Conservation (phyloP, 441 rosid genomes). For the Omphalea diandra region DNA sequence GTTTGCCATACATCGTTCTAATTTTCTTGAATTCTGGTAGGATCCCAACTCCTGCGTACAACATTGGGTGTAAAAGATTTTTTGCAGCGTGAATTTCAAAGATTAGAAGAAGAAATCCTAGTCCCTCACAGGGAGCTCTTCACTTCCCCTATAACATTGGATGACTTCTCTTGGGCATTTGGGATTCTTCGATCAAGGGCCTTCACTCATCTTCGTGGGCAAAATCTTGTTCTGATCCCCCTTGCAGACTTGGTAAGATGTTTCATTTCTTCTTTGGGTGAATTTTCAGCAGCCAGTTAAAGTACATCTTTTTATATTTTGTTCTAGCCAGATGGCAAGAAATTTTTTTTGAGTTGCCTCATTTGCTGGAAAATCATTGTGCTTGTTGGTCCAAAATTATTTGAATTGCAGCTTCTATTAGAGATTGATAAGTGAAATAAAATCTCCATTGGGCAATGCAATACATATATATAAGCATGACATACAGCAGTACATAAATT, state of each 20-base stretch:
- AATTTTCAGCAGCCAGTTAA: conserved; percentile 4
- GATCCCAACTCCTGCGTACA: conserved; percentile 76
- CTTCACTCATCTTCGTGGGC: conserved; percentile 84
- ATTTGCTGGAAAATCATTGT: neutral
- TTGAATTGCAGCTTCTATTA: neutral
- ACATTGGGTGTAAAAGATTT: conserved; percentile 70
- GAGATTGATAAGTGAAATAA: neutral
- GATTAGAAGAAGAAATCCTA: conserved; percentile 64
- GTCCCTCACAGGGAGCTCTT: conserved; percentile 54
- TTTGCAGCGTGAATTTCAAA: conserved; percentile 57
- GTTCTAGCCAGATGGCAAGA: neutral
- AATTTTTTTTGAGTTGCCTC: neutral
- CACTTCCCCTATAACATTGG: conserved; percentile 55
- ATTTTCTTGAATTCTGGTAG: conserved; percentile 34
- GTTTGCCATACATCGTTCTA: neutral
- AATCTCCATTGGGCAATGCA: neutral
- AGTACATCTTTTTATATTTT: neutral
- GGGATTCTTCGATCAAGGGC: conserved; percentile 90
- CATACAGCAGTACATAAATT: too few species aligned
- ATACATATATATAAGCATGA: neutral
- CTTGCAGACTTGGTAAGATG: conserved; percentile 78
- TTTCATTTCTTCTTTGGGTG: conserved; percentile 17
- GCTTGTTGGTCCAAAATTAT: neutral
- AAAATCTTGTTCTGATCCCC: conserved; percentile 84
- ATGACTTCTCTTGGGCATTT: conserved; percentile 86